Conservation (phyloP, 768 basidiomycete species). For the Auriscalpium orientale region DNA sequence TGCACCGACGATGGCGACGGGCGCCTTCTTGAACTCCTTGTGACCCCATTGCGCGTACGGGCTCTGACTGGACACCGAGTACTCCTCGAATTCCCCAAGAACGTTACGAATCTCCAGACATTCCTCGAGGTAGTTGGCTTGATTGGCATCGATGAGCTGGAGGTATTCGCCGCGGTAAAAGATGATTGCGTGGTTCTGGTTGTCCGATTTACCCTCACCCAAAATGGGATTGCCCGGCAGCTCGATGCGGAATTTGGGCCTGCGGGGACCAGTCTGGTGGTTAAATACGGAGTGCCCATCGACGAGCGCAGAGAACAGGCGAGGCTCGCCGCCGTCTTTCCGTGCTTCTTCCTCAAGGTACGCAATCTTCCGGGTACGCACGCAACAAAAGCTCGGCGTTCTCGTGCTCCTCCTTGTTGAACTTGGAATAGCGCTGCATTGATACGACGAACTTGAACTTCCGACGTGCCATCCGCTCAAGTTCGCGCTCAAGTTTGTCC, state of each 20-base stretch:
- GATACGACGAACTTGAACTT: conserved; percentile 99
- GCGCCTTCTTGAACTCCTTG: conserved; percentile 80
- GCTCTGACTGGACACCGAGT: conserved; percentile 72
- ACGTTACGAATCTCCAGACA: conserved; percentile 98
- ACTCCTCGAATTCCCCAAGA: conserved; percentile 97
- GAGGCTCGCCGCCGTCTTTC: conserved; percentile 91
- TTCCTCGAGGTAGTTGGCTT: conserved; percentile 99
- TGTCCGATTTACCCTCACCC: conserved; percentile 98
- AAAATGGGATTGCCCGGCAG: conserved; percentile 98
- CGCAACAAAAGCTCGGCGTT: conserved; percentile 97
- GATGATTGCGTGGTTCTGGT: conserved; percentile 99
- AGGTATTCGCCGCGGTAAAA: conserved; percentile 99
- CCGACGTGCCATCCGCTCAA: conserved; percentile 94
- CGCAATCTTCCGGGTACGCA: conserved; percentile 98
- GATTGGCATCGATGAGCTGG: conserved; percentile 98
- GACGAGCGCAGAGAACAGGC: conserved; percentile 93
- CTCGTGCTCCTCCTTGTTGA: conserved; percentile 99
- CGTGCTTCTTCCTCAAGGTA: conserved; percentile 95
- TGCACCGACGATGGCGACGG: conserved; percentile 96
- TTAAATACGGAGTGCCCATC: conserved; percentile 97
- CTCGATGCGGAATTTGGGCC: conserved; percentile 98
- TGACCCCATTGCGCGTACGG: conserved; percentile 89
- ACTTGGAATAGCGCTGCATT: conserved; percentile 99
- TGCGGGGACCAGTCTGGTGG: conserved; percentile 77
- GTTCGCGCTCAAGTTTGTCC: conserved; percentile 90